Evolutionary conservation across 106 monocot genomes (phyloP).

Genomic region (Acorus gramineus): DNA sequence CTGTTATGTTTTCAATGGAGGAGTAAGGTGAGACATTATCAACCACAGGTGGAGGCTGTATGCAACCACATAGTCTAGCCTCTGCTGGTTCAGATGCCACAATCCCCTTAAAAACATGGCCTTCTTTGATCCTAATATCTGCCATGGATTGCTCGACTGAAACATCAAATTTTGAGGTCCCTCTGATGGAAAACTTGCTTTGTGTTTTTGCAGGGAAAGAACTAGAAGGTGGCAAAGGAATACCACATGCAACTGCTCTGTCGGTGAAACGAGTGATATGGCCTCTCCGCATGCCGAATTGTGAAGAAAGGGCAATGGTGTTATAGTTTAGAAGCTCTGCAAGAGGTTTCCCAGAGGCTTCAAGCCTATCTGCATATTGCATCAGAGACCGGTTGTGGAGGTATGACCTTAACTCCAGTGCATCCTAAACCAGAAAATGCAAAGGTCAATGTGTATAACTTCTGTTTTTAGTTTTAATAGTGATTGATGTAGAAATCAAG

Average conservation of each 20-base stretch:
- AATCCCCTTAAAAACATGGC: constrained; percentile 27
- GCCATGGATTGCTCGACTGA: constrained; percentile 8
- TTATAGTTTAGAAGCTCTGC: constrained; percentile 20
- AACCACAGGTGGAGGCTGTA: constrained; percentile 15
- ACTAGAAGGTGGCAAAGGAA: constrained; percentile 7
- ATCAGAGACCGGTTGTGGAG: constrained; percentile 33
- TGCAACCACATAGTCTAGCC: constrained; percentile 18
- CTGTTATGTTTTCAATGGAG: constrained; percentile 22
- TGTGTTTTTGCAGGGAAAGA: constrained; percentile 11
- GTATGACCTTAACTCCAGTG: constrained; percentile 38
- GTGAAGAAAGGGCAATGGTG: constrained; percentile 19
- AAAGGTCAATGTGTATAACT: too few relatives aligned
- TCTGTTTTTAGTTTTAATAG: too few relatives aligned
- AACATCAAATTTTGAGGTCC: constrained; percentile 6
- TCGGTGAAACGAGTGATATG: constrained; percentile 25
- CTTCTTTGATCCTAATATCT: constrained; percentile 14
- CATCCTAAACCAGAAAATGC: constrained; percentile 11
- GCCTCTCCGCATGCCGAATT: constrained; percentile 33
- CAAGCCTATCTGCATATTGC: constrained; percentile 37
- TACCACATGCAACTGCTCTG: constrained; percentile 5
- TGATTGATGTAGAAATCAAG: too few relatives aligned
- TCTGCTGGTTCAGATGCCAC: constrained; percentile 23
- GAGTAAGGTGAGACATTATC: constrained; percentile 27
- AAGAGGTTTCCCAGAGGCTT: constrained; percentile 21
- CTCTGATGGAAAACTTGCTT: constrained; percentile 1